Evolutionary conservation across 345 rosid species (phyloP).

Genomic region (Citrus hindsii): DNA sequence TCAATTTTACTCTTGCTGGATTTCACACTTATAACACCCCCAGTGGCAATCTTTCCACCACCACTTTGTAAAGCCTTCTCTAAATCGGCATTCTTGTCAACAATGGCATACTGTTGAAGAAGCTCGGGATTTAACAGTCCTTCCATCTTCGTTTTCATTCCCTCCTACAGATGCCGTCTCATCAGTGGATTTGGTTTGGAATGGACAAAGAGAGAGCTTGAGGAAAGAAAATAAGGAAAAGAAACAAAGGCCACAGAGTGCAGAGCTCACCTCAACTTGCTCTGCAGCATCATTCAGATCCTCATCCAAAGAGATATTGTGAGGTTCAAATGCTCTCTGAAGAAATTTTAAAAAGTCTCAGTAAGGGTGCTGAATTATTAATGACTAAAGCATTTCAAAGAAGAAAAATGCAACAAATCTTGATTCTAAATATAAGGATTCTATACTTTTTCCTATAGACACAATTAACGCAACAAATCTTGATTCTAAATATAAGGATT

Average conservation of each 20-base stretch:
- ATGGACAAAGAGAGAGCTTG: neutral
- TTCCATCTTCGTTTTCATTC: conserved; percentile 57
- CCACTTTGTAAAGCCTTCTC: conserved; percentile 62
- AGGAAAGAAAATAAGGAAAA: neutral
- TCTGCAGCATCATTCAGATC: conserved; percentile 82
- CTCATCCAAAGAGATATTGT: conserved; percentile 71
- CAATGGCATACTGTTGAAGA: conserved; percentile 68
- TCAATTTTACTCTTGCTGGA: conserved; percentile 32
- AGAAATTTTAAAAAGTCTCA: neutral
- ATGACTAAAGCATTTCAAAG: neutral
- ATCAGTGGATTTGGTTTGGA: neutral
- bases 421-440: neutral
- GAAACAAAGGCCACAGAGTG: neutral
- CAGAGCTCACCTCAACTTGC: conserved; percentile 65
- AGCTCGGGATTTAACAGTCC: conserved; percentile 55
- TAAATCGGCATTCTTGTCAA: conserved; percentile 54
- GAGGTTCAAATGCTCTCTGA: conserved; percentile 77
- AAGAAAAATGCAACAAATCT: neutral
- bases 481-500: neutral
- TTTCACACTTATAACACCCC: conserved; percentile 69
- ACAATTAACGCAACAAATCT: neutral
- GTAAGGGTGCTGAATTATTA: neutral
- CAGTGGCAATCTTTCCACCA: conserved; percentile 45
- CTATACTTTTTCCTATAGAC: neutral
- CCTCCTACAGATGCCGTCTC: conserved; percentile 36